Base-by-base conservation (phyloP, 176 grass and related monocot species). In the Microstegium vimineum region DNA sequence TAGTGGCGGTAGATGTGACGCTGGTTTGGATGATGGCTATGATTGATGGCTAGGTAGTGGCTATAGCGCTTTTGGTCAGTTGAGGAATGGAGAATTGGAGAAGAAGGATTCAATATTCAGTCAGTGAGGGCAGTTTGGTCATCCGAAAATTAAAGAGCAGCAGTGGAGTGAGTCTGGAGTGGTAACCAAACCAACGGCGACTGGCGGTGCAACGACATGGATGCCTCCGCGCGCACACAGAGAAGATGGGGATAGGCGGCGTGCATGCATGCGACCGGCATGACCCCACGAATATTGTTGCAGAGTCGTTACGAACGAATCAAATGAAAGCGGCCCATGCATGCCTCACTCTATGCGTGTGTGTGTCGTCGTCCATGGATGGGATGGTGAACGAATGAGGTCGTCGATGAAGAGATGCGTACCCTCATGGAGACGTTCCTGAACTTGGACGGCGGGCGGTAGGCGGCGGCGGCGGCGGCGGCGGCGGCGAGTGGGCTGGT, bases 381-480 rank as follows among this genome's bases (percentile, higher is more conserved):
- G 11, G 43, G n/a, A n/a, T n/a, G n/a, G n/a, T n/a, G n/a, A n/a
- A n/a, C 3, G 40, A 43, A 43, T 14, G 42, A 43, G 42, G 1
- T 5, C 15, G 1, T 46, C 0, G 1, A 49, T 18, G 46, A 18
- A 45, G 11, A 47, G 4, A 47, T 45, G 6, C 79, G 6, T 91
- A 98, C 95, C 95, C 95, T 91, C 95, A 98, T 98, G 84, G 95
- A 98, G 49, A 91, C 86, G 86, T 90, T 86, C 47, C 86, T 77
- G 76, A 89, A 82, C 83, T 89, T 89, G 86, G 83, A 5, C 0
- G 95, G 92, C 18, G 78, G 77, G 2, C 78, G 86, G 86, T 81
- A 89, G 36, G n/a, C n/a, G n/a, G 71, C 62, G 86, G n/a, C n/a
- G n/a, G n/a, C n/a, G n/a, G n/a, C n/a, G n/a, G n/a, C n/a, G n/a